A percentile compares a stretch with the other conserved stretches of the same genome.
phyloP scores from a whole-genome alignment of 192 early-diverging fungal genomes.

The Diversispora eburnea region DNA sequence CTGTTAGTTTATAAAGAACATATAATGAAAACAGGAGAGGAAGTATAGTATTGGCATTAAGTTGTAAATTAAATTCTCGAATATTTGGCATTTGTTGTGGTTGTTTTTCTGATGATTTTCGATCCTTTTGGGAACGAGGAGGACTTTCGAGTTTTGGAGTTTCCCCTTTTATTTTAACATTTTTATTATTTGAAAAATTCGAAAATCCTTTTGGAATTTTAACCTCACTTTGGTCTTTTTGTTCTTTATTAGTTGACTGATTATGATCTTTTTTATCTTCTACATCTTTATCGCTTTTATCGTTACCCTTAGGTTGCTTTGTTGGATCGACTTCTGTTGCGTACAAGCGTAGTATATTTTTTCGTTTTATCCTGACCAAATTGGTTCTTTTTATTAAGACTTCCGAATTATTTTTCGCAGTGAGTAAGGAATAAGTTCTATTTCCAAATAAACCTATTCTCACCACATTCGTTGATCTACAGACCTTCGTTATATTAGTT shows the following conservation, averaged over 20 bases:
- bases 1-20: conserved; percentile 48
- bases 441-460: too few species aligned
- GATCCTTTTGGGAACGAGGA: conserved; percentile 32
- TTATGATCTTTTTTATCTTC: too few species aligned
- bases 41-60: conserved; percentile 45
- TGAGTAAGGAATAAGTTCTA: too few species aligned
- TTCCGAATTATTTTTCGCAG: too few species aligned
- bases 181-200: conserved; percentile 58
- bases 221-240: conserved; percentile 29
- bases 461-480: too few species aligned
- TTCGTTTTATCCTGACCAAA: too few species aligned
- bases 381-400: too few species aligned
- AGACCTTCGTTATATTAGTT: too few species aligned
- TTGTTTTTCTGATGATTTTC: conserved; percentile 31
- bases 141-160: conserved; percentile 11
- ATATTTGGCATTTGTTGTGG: conserved; percentile 38
- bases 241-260: conserved; percentile 20
- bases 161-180: conserved; percentile 2
- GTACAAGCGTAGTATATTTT: too few species aligned
- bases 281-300: too few species aligned
- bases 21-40: conserved; percentile 46
- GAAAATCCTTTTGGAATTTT: conserved; percentile 68
- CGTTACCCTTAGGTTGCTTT: too few species aligned
- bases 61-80: conserved; percentile 36
- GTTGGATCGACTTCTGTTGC: too few species aligned